Percentiles rank a stretch among this genome's conserved stretches.
phyloP scores from a whole-genome alignment of 2,329 filamentous ascomycete species.

The Grosmannia clavigera region DNA sequence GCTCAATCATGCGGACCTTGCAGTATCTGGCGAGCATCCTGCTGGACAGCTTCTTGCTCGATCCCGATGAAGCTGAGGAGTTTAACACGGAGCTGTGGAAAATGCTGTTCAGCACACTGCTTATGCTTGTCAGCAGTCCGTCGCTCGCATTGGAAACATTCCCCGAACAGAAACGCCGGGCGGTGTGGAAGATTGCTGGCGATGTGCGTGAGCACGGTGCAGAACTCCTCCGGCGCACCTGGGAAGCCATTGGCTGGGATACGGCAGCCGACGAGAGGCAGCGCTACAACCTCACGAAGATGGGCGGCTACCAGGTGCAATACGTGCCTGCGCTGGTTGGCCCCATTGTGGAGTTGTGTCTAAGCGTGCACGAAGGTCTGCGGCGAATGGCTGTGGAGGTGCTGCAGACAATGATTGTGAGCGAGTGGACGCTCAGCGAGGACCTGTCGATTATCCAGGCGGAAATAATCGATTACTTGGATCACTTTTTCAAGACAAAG shows the following conservation, averaged over 20 bases:
- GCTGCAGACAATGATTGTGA: conserved; percentile 94
- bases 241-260: conserved; percentile 97
- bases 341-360: conserved; percentile 83
- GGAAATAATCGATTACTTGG: conserved; percentile 90
- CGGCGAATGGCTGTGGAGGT: conserved; percentile 85
- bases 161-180: conserved; percentile 87
- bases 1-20: conserved; percentile 73
- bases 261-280: conserved; percentile 65
- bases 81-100: conserved; percentile 96
- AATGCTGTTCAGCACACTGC: conserved; percentile 75
- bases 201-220: conserved; percentile 90
- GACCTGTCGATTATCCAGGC: conserved; percentile 86
- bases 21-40: conserved; percentile 72
- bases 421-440: conserved; percentile 92
- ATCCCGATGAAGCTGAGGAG: conserved; percentile 79
- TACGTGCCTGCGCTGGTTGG: conserved; percentile 88
- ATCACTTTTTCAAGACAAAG: conserved; percentile 80
- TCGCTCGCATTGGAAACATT: conserved; percentile 88
- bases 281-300: conserved; percentile 65
- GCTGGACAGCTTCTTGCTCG: conserved; percentile 71
- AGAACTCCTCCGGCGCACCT: conserved; percentile 69
- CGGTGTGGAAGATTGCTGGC: conserved; percentile 97
- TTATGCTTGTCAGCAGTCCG: conserved; percentile 81
- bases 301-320: conserved; percentile 96
- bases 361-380: conserved; percentile 89